Evolutionary conservation across 2,329 filamentous ascomycete species (phyloP).

Genomic region (Sphaerulina vaccinii): DNA sequence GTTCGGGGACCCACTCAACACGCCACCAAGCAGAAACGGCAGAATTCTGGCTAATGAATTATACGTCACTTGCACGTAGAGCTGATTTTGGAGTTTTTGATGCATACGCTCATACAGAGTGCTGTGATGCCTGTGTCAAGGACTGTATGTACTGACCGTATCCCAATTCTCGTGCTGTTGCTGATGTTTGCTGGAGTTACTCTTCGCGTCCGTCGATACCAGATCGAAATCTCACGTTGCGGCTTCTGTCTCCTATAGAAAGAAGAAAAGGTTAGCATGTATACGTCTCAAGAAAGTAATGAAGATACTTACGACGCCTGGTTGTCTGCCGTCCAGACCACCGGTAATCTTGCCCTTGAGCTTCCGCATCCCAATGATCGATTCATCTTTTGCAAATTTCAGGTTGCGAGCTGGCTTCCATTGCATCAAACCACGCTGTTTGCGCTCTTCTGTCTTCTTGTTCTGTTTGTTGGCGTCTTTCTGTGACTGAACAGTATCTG

Average conservation of each 20-base stretch:
- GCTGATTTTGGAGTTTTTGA: no score
- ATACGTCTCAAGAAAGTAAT: background rate
- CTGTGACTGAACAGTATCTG: slow-evolving; percentile 31
- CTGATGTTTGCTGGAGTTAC: background rate
- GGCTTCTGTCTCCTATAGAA: slow-evolving; percentile 27
- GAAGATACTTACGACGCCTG: slow-evolving; percentile 62
- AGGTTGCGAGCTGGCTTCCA: slow-evolving; percentile 87
- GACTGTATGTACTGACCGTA: background rate
- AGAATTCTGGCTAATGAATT: no score
- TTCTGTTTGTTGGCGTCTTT: slow-evolving; percentile 67
- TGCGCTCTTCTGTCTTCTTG: slow-evolving; percentile 71
- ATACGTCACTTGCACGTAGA: no score
- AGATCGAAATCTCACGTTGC: slow-evolving; percentile 1
- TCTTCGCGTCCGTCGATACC: background rate
- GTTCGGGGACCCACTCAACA: slow-evolving; percentile 6
- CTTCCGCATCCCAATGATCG: slow-evolving; percentile 72
- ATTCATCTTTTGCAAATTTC: slow-evolving; percentile 84
- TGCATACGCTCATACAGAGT: no score
- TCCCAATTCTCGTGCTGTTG: background rate
- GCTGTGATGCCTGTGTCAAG: no score
- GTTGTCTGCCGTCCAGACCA: slow-evolving; percentile 73
- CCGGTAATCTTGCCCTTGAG: slow-evolving; percentile 72
- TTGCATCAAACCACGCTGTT: slow-evolving; percentile 90
- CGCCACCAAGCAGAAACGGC: background rate
- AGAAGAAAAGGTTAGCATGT: slow-evolving; percentile 13